These are phyloP conservation scores for Vachellia collinsii DNA, from an alignment of 306 rosid genomes.

Conservation along the genomic window DNA sequence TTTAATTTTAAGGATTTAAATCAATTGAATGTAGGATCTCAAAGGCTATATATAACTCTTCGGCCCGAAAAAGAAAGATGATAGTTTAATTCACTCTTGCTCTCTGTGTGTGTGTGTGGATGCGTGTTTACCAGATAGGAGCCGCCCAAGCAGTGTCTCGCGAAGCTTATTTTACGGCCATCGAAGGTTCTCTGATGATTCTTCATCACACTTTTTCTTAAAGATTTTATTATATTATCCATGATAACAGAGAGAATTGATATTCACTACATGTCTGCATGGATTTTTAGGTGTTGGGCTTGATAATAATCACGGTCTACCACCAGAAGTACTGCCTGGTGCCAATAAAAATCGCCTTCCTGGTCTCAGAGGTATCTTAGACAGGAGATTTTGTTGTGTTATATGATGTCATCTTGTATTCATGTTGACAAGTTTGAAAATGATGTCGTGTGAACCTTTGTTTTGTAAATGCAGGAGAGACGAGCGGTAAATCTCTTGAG, in stretches of 20 bases:
- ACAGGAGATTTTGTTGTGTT: background rate
- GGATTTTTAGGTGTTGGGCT: constrained; percentile 47
- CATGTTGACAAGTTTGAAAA: background rate
- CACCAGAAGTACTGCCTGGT: constrained; percentile 46
- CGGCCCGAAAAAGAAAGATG: background rate
- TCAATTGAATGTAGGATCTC: background rate
- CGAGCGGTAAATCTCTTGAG: constrained; percentile 73
- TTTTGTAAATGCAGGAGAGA: constrained; percentile 64
- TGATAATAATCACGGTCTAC: constrained; percentile 47
- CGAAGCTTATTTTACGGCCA: constrained; percentile 75
- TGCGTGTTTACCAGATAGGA: constrained; percentile 62
- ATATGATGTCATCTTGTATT: background rate
- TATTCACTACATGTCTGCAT: background rate
- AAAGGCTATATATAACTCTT: background rate
- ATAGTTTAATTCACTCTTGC: background rate
- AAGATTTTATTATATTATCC: background rate
- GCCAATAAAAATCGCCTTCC: constrained; percentile 55
- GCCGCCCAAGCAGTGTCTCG: constrained; percentile 83
- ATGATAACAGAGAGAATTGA: background rate
- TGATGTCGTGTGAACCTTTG: constrained; percentile 11
- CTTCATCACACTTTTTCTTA: background rate
- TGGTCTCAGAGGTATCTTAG: constrained; percentile 61
- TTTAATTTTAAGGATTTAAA: background rate
- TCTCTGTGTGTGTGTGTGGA: background rate
- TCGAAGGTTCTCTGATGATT: constrained; percentile 51